Conservation (phyloP, 2,329 filamentous ascomycete species). For the Xylaria sp. region DNA sequence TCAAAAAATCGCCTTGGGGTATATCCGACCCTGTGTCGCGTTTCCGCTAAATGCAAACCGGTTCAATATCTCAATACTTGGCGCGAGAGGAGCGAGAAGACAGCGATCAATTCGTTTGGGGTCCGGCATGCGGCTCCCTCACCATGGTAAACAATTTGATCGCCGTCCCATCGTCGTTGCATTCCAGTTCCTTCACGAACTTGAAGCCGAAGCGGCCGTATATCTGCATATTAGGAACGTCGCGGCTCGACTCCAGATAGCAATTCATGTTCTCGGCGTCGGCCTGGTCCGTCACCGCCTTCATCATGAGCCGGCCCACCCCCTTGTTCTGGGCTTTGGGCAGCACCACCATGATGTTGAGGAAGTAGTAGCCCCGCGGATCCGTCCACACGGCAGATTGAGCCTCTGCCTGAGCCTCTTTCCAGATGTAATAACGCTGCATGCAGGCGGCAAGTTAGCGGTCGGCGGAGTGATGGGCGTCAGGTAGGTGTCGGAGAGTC, state of each 20-base stretch:
- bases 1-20: neutral
- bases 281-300: conserved; percentile 63
- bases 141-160: conserved; percentile 57
- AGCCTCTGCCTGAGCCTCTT: conserved; percentile 62
- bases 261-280: conserved; percentile 67
- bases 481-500: neutral
- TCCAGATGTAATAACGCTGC: conserved; percentile 73
- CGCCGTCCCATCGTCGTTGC: conserved; percentile 61
- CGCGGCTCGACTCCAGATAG: conserved; percentile 72
- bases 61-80: neutral
- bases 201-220: conserved; percentile 72
- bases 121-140: conserved; percentile 41
- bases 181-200: conserved; percentile 66
- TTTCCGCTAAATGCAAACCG: neutral
- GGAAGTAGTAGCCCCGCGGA: conserved; percentile 71
- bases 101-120: conserved; percentile 18
- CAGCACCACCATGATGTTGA: conserved; percentile 73
- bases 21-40: neutral
- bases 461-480: neutral
- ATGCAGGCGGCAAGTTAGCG: conserved; percentile 23
- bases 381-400: conserved; percentile 68
- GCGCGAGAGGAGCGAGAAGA: neutral
- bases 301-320: conserved; percentile 66
- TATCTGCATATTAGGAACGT: conserved; percentile 69
- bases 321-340: conserved; percentile 68